Evolutionary conservation across 2,329 filamentous ascomycete species (phyloP), one percentile per base, ranked within the genome.

Genomic region (Alternaria viburni): DNA sequence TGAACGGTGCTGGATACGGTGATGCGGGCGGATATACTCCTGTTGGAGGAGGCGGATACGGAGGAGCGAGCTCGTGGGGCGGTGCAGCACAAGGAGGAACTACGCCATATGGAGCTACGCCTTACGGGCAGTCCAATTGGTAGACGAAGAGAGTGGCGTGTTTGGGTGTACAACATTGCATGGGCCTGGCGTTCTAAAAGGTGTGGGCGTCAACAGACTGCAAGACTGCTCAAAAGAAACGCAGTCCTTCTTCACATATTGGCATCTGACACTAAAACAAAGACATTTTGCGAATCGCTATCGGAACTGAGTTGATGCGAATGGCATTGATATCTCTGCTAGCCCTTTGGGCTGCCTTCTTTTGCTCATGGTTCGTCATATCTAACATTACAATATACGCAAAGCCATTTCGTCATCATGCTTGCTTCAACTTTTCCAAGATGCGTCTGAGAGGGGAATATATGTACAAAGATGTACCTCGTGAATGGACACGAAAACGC

Each of bases 31-130:
- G 90, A 36, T 92, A 88, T 75, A 90, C 91, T 9, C 89, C 91
- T 72, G 62, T 64, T 6, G 65, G 65, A 13, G 88, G 85, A 23
- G 89, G 91, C 15, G 65, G 62, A 43, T 76, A 75, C 47, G 74
- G 84, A 80, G 72, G 73, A 23, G 83, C 86, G 64, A 91, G 87
- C 74, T 83, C 87, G 17, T 94, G 91, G 87, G 90, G 90, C 17
- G 88, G 81, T 9, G 66, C 65, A 41, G 67, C 61, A 12, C 71
- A 69, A 30, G 82, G 81, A 19, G 81, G 74, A 23, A 74, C 84
- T 57, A 88, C 87, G 21, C 86, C 86, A 6, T 89, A 86, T 71
- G 87, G 87, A 44, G 86, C 86, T 26, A 89, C 87, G 11, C 87
- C 88, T 10, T 90, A 90, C 72, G 88, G 88, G 44, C 75, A 71